Base-by-base conservation (phyloP, 2,329 filamentous ascomycete genomes). In the Colletotrichum tabaci region DNA sequence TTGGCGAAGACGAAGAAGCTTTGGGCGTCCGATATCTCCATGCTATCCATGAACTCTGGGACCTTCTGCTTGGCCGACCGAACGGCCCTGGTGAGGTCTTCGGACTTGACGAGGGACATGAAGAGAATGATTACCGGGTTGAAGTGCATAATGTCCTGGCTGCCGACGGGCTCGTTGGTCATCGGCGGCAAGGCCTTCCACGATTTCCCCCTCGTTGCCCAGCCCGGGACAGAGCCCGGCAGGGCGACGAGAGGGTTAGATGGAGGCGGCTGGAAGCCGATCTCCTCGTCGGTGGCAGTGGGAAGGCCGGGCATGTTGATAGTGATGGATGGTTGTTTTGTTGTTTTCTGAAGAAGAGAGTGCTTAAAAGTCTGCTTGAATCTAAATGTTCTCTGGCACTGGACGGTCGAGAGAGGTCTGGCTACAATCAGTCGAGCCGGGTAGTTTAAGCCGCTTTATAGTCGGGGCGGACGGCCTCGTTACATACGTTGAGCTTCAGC, bases 1-100 rank as follows among this genome's bases (percentile, higher is more conserved):
- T 80, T 78, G 52, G 77, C 76, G 35, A 76, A 77, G 0, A 55
- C 50, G n/a, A 76, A 74, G 56, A 81, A 79, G 4, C 68, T 66
- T 2, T 30, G 35, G 10, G 62, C 73, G 35, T 77, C 74, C 0
- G 35, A 69, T 53, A 78, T 75, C 13, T 73, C 60, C 49, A 78
- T 57, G 42, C 67, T 72, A 15, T 76, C 64, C 76, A 78, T 77
- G 61, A 76, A 74, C 0, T 72, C 47, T 15, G 76, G 74, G 13
- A 77, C 50, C 55, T 76, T 71, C 13, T 72, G 26, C n/a, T 64
- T 55, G 8, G 74, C 75, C 3, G n/a, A 8, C 1, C 38, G 18
- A 18, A 77, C 74, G 0, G 75, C 75, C 9, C 72, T 23, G 0
- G 74, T 62, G 3, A 76, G 52, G 7, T 67, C 72, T 1, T 73